These are phyloP conservation scores for Wickerhamia fluorescens DNA, from an alignment of 805 yeast genomes.

Conservation along the genomic window DNA sequence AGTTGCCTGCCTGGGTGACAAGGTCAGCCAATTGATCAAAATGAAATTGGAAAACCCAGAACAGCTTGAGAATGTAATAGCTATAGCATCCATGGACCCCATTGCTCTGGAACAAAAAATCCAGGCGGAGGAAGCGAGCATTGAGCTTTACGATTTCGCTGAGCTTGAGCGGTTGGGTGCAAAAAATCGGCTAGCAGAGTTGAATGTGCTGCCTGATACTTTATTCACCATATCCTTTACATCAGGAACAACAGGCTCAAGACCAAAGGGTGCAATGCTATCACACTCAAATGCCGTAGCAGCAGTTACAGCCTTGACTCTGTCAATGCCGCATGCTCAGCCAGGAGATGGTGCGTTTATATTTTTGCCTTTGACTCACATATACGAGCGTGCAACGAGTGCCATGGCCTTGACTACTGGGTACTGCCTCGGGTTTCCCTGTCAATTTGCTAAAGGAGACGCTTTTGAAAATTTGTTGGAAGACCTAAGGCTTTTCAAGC, in stretches of 20 bases:
- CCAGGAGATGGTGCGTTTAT: conserved; percentile 6
- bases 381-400: conserved; percentile 45
- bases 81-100: conserved; percentile 23
- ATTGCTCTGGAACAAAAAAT: conserved; percentile 6
- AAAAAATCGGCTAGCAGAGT: conserved; percentile 19
- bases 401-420: conserved; percentile 42
- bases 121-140: conserved; percentile 17
- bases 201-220: conserved; percentile 44
- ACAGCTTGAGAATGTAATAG: conserved; percentile 12
- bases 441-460: conserved; percentile 7
- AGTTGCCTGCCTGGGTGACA: conserved; percentile 12
- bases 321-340: conserved; percentile 2
- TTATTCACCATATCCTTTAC: conserved; percentile 61
- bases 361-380: conserved; percentile 55
- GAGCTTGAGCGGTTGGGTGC: conserved; percentile 26
- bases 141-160: conserved; percentile 24
- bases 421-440: conserved; percentile 45
- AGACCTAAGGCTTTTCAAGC: conserved; percentile 22
- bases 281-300: conserved; percentile 48
- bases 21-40: conserved; percentile 8
- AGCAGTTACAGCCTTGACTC: conserved; percentile 21
- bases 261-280: conserved; percentile 62
- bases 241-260: conserved; percentile 65
- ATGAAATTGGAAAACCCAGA: conserved; percentile 10
- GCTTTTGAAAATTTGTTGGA: conserved; percentile 20